Conservation (phyloP, 495 filamentous ascomycete species). For the Chaetomium tenue region DNA sequence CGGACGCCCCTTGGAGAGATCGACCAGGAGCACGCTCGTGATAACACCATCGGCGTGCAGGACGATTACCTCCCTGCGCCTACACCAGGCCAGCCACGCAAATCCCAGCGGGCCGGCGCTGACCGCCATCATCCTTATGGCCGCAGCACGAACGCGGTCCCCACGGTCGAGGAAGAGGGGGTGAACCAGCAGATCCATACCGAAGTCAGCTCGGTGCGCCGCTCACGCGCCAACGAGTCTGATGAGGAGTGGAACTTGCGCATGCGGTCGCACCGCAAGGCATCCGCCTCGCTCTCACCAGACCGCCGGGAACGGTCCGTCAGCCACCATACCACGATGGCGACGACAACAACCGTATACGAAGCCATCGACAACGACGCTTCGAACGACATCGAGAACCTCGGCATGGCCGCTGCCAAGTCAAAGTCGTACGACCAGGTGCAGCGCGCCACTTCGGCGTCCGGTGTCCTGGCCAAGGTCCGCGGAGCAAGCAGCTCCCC, state of each 20-base stretch:
- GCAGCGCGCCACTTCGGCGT: constrained; percentile 61
- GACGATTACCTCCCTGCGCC: constrained; percentile 90
- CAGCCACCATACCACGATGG: constrained; percentile 59
- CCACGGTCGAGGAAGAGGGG: constrained; percentile 46
- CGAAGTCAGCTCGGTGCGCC: constrained; percentile 52
- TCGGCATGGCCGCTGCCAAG: constrained; percentile 41
- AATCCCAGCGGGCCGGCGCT: constrained; percentile 56
- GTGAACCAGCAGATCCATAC: constrained; percentile 31
- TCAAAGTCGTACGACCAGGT: constrained; percentile 66
- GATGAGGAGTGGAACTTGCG: constrained; percentile 76
- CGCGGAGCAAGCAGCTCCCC: constrained; percentile 59
- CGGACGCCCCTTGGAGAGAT: constrained; percentile 87
- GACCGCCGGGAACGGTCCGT: constrained; percentile 45
- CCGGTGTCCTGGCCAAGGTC: constrained; percentile 69
- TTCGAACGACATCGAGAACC: constrained; percentile 55
- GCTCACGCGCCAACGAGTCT: constrained; percentile 61
- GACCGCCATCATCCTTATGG: constrained; percentile 56
- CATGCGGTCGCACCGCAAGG: constrained; percentile 62
- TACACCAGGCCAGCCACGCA: constrained; percentile 93
- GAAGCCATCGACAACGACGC: constrained; percentile 57
- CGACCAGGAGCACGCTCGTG: constrained; percentile 65
- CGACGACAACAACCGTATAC: constrained; percentile 61
- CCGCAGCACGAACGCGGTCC: constrained; percentile 39
- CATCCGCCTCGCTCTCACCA: constrained; percentile 40
- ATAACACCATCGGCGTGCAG: constrained; percentile 52